Evolutionary conservation across 768 basidiomycete genomes (phyloP), one percentile per base, ranked within the genome.

Genomic region (Gyrodon lividus): DNA sequence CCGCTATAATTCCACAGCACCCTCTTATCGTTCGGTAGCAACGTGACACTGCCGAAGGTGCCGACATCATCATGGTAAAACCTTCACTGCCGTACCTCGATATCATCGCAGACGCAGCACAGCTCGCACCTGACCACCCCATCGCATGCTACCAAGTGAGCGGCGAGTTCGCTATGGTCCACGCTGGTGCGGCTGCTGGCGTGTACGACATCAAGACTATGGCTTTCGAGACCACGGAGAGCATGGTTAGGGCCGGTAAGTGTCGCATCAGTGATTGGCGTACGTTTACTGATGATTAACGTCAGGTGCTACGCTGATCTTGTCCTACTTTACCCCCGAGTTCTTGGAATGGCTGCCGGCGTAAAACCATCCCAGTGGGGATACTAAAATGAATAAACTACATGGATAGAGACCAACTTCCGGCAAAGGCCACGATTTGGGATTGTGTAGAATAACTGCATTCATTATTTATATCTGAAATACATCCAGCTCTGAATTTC

Each of bases 11-110:
- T 31, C 31, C 31, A 12, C 13, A 31, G 31, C 31, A 34, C 22
- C 20, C 41, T 37, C 54, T 48, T 41, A 50, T 52, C 23, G 19
- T 23, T 41, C 26, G 49, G 34, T 62, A 98, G 95, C 76, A 83
- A 77, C 89, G 97, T 33, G 97, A 99, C 68, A 77, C 81, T 0
- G 72, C 64, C 8, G 97, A 98, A 74, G 97, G 97, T 17, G 97
- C 97, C 16, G 97, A 99, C 66, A 91, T 99, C 63, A 84, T 99
- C 67, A 98, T 99, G 95, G 93, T 99, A 66, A 99, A 99, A 67
- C 97, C 97, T 17, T 81, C 93, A 0, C 71, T 98, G 54, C 95
- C 97, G 0, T 98, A 98, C 73, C 89, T 98, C 45, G 97, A 99
- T 71, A 87, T 98, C 71, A 89, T 99, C 59, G 80, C 89, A 28